Conservation (phyloP, 2,329 filamentous ascomycete genomes). For the Botrytis elliptica region DNA sequence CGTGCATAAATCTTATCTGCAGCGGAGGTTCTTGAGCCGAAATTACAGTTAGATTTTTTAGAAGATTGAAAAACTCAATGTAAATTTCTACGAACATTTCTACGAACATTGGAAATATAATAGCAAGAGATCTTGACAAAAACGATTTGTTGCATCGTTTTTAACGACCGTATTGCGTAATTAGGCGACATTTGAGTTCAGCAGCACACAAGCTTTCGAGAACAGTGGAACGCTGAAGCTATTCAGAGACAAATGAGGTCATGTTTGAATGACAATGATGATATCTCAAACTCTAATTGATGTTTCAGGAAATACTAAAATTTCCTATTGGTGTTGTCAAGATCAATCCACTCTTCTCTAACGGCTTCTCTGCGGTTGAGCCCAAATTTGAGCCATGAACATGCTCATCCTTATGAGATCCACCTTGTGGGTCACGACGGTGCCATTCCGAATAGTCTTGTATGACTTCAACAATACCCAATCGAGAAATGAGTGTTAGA, state of each 20-base stretch:
- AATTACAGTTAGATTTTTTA: background rate
- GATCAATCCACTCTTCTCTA: background rate
- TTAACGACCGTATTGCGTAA: background rate
- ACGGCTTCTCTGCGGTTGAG: background rate
- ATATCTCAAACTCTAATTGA: background rate
- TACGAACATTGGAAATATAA: background rate
- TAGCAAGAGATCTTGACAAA: background rate
- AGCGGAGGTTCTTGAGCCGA: background rate
- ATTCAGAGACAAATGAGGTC: conserved; percentile 13
- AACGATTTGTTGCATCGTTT: background rate
- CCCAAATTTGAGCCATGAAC: conserved; percentile 7
- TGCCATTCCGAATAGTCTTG: background rate
- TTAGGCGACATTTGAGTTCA: background rate
- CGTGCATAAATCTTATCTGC: background rate
- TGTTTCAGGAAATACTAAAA: background rate
- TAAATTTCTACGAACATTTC: too few species aligned
- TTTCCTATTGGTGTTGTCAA: conserved; percentile 5
- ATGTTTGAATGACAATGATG: background rate
- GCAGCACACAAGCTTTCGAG: background rate
- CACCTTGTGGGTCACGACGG: conserved; percentile 6
- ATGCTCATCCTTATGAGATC: background rate
- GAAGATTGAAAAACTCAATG: background rate
- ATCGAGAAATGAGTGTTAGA: background rate
- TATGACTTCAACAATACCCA: background rate
- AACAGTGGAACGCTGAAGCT: background rate